Conservation (phyloP, 2,329 filamentous ascomycete species). For the Clonostachys byssicola region DNA sequence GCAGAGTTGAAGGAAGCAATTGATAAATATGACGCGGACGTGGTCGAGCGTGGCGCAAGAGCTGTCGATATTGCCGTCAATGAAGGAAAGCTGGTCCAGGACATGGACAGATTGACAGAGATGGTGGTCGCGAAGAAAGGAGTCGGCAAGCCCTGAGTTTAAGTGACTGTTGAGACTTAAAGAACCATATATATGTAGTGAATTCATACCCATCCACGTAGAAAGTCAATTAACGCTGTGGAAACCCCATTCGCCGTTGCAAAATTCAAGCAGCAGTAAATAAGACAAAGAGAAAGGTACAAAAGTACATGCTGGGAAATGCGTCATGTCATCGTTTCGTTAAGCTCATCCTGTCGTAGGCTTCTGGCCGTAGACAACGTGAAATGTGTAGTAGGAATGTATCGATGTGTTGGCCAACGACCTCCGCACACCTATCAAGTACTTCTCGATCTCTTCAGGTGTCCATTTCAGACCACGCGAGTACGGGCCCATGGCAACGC, state of each 20-base stretch:
- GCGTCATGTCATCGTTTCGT: background rate
- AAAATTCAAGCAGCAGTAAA: too few species aligned
- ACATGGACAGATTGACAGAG: constrained; percentile 1
- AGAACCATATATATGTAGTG: too few species aligned
- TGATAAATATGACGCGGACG: background rate
- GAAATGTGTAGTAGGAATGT: constrained; percentile 4
- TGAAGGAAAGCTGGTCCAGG: constrained; percentile 1
- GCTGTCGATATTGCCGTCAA: constrained; percentile 1
- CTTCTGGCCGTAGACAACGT: constrained; percentile 3
- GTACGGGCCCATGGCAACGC: constrained; percentile 23
- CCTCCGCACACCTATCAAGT: constrained; percentile 20
- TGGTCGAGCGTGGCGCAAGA: background rate
- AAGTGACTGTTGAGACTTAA: background rate
- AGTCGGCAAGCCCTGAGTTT: background rate
- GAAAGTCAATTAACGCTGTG: too few species aligned
- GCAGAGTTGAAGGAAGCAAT: too few species aligned
- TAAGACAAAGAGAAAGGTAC: too few species aligned
- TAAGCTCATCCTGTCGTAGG: background rate
- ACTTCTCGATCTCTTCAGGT: constrained; percentile 22
- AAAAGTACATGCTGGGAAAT: background rate
- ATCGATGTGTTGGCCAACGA: constrained; percentile 5
- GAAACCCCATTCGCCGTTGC: too few species aligned
- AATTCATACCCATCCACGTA: too few species aligned
- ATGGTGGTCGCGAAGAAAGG: constrained; percentile 1
- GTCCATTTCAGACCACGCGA: constrained; percentile 26